Percentiles rank a stretch among this genome's conserved stretches.
These are phyloP conservation scores for Triticum dicoccoides DNA, from an alignment of 176 grass and related monocot species.

Conservation along the genomic window DNA sequence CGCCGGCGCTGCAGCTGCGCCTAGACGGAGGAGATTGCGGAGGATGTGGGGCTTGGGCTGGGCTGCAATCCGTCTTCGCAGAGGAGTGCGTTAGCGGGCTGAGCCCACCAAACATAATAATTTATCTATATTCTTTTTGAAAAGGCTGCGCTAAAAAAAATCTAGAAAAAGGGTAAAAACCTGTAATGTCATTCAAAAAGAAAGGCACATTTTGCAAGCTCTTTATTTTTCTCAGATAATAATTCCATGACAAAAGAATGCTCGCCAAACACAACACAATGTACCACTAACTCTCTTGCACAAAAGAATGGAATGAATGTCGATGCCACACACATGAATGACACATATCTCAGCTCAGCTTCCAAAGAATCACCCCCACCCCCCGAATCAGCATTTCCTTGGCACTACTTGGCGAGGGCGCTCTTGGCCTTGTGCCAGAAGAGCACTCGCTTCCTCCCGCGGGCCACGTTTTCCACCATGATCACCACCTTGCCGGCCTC, in stretches of 20 bases:
- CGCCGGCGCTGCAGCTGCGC: no score
- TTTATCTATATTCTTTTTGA: no score
- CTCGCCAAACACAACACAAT: not conserved
- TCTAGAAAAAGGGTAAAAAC: no score
- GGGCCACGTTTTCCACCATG: constrained; percentile 65
- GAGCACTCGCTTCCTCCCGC: constrained; percentile 82
- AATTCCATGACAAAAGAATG: not conserved
- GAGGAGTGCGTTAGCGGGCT: no score
- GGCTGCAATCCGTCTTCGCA: no score
- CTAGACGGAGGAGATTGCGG: no score
- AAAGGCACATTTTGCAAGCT: no score
- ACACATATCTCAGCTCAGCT: not conserved
- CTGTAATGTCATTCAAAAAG: no score
- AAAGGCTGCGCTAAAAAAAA: no score
- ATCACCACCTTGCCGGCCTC: constrained; percentile 78
- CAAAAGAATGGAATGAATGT: constrained; percentile 39
- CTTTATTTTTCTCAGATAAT: not conserved
- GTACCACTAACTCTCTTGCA: not conserved
- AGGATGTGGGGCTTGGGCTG: no score
- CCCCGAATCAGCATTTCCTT: no score
- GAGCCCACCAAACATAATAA: no score
- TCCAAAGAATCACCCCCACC: not conserved
- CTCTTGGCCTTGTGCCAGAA: constrained; percentile 78
- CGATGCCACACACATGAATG: not conserved
- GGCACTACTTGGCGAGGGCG: constrained; percentile 49